These are phyloP conservation scores for Torulaspora franciscae DNA, from an alignment of 805 yeast genomes.

Conservation along the genomic window DNA sequence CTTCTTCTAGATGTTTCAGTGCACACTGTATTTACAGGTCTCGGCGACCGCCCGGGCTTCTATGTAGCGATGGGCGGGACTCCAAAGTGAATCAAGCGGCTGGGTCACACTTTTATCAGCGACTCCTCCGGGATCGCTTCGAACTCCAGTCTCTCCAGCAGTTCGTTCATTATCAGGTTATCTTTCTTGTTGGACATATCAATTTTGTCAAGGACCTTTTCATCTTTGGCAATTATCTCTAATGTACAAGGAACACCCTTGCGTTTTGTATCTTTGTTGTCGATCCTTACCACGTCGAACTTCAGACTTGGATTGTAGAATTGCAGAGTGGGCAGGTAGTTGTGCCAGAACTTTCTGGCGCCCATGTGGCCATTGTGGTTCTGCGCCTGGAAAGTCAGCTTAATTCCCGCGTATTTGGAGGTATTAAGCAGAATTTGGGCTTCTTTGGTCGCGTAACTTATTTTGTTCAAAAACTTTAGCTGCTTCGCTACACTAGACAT, in stretches of 20 bases:
- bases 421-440: constrained; percentile 30
- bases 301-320: constrained; percentile 75
- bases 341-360: constrained; percentile 69
- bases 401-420: constrained; percentile 36
- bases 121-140: constrained; percentile 44
- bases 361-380: constrained; percentile 57
- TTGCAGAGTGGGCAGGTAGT: constrained; percentile 66
- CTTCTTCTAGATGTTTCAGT: no score
- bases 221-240: constrained; percentile 22
- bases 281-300: constrained; percentile 56
- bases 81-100: background rate
- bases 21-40: background rate
- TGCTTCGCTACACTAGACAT: constrained; percentile 31
- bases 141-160: constrained; percentile 52
- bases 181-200: constrained; percentile 51
- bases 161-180: constrained; percentile 51
- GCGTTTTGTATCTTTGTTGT: constrained; percentile 27
- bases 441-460: constrained; percentile 26
- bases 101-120: constrained; percentile 26
- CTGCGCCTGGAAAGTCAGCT: constrained; percentile 48
- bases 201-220: constrained; percentile 34
- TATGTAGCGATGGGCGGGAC: background rate
- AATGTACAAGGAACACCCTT: constrained; percentile 29
- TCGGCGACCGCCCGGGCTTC: background rate
- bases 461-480: constrained; percentile 25